Base-by-base conservation (phyloP, 2,329 filamentous ascomycete species). In the Aspergillus sp. region DNA sequence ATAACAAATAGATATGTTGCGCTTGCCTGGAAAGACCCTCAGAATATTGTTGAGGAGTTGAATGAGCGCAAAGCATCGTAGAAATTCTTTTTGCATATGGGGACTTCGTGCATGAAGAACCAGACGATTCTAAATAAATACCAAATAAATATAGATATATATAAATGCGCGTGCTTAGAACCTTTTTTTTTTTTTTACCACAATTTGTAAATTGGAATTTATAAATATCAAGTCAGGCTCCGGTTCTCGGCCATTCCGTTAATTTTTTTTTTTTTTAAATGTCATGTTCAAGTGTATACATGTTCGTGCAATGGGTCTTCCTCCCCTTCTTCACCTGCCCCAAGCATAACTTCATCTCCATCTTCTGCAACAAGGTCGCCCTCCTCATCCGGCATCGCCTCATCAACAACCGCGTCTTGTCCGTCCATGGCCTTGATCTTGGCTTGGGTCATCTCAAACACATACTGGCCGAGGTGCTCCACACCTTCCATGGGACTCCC, bases 401-500 rank as follows among this genome's bases (percentile, higher is more conserved):
- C 73, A 37, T 74, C 75, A 33, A 75, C 63, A 24, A 69, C 64
- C 11, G 76, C 72, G 24, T 71, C 68, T 13, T 75, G 76, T 47
- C 73, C 76, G 62, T 81, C 85, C 67, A 87, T 68, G 45, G 80
- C 80, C 68, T 85, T 82, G 2, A 88, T 74, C 73, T 87, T 89
- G 7, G 86, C 86, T 68, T 89, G 85, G 3, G 92, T 96, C 91
- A 99, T 99, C 74, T 99, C 91, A 72, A 86, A 96, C 20, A 99
- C 93, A 73, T 97, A 99, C 76, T 96, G 89, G 0, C 95, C 95
- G 37, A 99, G 75, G 77, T 99, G 95, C 78, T 99, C 93, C 1
- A 98, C 88, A 34, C 89, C 86, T 67, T 93, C 90, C 90, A 99
- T 98, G 19, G 86, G 81, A 1, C 86, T 88, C n/a, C 75, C 76